Base-by-base conservation (phyloP, 768 basidiomycete species). In the Trametes gibbosa region DNA sequence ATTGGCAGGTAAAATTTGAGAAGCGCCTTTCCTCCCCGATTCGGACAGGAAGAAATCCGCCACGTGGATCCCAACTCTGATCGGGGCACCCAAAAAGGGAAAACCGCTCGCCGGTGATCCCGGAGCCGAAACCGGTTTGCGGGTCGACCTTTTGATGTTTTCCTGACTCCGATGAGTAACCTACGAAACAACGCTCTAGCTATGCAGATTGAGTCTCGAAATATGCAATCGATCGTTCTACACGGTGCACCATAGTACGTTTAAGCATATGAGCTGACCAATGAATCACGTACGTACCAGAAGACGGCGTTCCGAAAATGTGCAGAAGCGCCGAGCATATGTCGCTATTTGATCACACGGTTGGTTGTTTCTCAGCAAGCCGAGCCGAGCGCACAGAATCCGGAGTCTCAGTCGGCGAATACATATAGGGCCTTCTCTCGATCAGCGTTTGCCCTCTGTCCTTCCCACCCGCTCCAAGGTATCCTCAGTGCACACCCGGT, bases 1-100 rank as follows among this genome's bases (percentile, higher is more conserved):
- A 56, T 50, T 40, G 40, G 29, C 47, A 39, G 46, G 34, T 50
- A 48, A 61, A 61, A 56, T 47, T 61, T 61, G 50, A 47, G 47
- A 55, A 32, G 54, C 50, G 54, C 45, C 55, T 25, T 24, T 5
- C 10, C 14, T n/a, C 13, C 37, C 42, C 16, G 17, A 34, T 24
- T 23, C 8, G 7, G 17, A 25, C 21, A 21, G 43, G 9, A 13
- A 13, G 21, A 5, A 8, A 13, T 13, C 3, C 3, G 21, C 58
- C 58, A 59, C 58, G 58, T 59, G 58, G 25, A 7, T 24, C 23
- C 37, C 5, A 43, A 19, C 42, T 43, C 21, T 43, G 19, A 43
- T 43, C 17, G 42, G n/a, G n/a, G 40, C 40, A 41, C n/a, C n/a
- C 10, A 19, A 16, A 12, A 17, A 9, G 40, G 34, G 7, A 35